Conservation (phyloP, 805 yeast genomes). For the Huiozyma naganishii region DNA sequence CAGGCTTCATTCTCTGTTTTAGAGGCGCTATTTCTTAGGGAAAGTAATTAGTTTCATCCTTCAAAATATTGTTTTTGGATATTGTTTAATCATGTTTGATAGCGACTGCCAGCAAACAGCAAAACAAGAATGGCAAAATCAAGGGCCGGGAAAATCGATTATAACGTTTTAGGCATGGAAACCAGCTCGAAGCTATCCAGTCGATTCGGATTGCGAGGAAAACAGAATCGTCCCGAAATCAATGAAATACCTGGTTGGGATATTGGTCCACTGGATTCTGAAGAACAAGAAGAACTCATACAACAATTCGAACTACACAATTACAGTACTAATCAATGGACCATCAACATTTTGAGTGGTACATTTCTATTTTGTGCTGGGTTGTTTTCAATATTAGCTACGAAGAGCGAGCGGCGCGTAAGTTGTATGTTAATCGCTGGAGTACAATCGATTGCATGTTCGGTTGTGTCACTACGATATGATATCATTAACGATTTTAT, state of each 20-base stretch:
- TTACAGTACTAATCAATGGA: slow-evolving; percentile 9
- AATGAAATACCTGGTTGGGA: slow-evolving; percentile 1
- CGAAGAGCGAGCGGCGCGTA: slow-evolving; percentile 6
- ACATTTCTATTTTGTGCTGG: slow-evolving; percentile 17
- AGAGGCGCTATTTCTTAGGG: too few species aligned
- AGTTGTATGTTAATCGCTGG: slow-evolving; percentile 8
- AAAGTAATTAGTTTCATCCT: too few species aligned
- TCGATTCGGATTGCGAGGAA: slow-evolving; percentile 5
- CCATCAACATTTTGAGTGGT: slow-evolving; percentile 12
- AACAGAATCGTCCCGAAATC: slow-evolving; percentile 1
- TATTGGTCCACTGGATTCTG: slow-evolving; percentile 20
- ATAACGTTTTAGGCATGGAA: slow-evolving; percentile 6
- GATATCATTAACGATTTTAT: slow-evolving; percentile 15
- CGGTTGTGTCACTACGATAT: slow-evolving; percentile 20
- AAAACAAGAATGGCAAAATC: slow-evolving; percentile 11
- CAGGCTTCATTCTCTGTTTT: neutral
- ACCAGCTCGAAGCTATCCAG: neutral
- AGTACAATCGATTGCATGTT: slow-evolving; percentile 17
- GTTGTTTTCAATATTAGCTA: slow-evolving; percentile 14
- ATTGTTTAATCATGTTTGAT: neutral
- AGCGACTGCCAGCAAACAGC: neutral
- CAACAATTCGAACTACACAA: slow-evolving; percentile 17
- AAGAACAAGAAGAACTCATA: slow-evolving; percentile 26
- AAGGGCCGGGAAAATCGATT: slow-evolving; percentile 15
- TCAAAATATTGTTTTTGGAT: neutral